A percentile compares a stretch with the other conserved stretches of the same genome.
These are phyloP conservation scores for Thielaviopsis cerberus DNA, from an alignment of 2,329 filamentous ascomycete species.

Conservation along the genomic window DNA sequence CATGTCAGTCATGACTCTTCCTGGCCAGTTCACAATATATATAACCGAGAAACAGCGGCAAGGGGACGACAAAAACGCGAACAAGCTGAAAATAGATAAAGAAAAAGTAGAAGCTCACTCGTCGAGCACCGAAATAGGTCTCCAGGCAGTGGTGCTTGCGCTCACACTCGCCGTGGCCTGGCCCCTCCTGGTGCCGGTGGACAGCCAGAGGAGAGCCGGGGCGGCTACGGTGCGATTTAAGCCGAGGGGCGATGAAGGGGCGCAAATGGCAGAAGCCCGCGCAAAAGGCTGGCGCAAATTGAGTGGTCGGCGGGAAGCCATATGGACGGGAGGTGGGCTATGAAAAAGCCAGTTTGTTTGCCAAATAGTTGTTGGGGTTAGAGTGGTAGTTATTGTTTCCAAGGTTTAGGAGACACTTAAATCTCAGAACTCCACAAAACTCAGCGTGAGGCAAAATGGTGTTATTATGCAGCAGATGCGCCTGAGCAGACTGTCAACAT, in stretches of 20 bases:
- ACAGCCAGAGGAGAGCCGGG: neutral
- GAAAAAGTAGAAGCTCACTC: conserved; percentile 29
- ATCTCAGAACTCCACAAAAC: too few relatives aligned
- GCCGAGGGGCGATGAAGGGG: neutral
- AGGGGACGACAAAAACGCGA: neutral
- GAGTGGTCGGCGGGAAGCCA: neutral
- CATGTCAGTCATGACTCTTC: too few relatives aligned
- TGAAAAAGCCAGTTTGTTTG: neutral
- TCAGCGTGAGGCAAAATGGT: too few relatives aligned
- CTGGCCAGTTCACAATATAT: too few relatives aligned
- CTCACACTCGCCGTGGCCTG: neutral
- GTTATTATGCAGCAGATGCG: too few relatives aligned
- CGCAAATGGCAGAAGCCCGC: neutral
- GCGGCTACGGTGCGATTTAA: neutral
- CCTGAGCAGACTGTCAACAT: too few relatives aligned
- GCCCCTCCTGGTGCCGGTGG: neutral
- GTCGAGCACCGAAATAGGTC: conserved; percentile 44
- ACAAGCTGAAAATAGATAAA: neutral
- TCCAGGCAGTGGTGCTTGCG: conserved; percentile 30
- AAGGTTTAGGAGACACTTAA: too few relatives aligned
- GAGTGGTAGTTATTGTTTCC: neutral
- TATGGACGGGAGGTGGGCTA: neutral
- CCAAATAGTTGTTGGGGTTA: neutral
- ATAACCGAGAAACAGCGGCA: neutral
- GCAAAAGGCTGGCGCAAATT: neutral